A percentile compares a stretch with the other conserved stretches of the same genome.
Conservation (phyloP, 2,329 filamentous ascomycete species). For the Fusarium succisae region DNA sequence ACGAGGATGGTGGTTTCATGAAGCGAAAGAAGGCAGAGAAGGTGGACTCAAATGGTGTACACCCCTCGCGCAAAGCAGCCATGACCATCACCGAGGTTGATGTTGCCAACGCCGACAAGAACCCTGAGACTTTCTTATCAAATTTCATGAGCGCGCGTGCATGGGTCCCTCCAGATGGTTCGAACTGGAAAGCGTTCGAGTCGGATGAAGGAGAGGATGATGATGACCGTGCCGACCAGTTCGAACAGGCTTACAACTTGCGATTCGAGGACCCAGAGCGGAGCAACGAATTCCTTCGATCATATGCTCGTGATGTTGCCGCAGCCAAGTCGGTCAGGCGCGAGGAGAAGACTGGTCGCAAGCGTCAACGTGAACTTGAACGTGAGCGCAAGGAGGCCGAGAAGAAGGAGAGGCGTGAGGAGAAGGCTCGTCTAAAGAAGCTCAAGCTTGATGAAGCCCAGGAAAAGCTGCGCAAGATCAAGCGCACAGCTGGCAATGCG, state of each 20-base stretch:
- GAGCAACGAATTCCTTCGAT: conserved; percentile 86
- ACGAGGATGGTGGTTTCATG: conserved; percentile 73
- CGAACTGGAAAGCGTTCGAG: conserved; percentile 83
- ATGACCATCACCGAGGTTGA: conserved; percentile 67
- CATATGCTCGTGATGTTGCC: conserved; percentile 88
- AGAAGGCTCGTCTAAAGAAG: conserved; percentile 84
- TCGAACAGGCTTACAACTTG: conserved; percentile 93
- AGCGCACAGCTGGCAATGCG: conserved; percentile 83
- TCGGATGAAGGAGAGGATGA: conserved; percentile 89
- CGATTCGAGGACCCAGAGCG: conserved; percentile 92
- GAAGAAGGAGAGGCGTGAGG: conserved; percentile 78
- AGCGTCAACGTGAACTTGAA: conserved; percentile 82
- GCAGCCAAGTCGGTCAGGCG: conserved; percentile 85
- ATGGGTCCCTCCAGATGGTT: conserved; percentile 77
- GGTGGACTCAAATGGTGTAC: conserved; percentile 57
- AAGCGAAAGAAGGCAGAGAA: conserved; percentile 71
- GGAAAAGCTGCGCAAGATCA: conserved; percentile 86
- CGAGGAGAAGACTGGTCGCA: conserved; percentile 80
- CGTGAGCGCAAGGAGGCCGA: conserved; percentile 80
- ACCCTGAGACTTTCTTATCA: conserved; percentile 92
- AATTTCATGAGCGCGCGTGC: conserved; percentile 94
- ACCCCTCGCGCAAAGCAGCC: conserved; percentile 62
- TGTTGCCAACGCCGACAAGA: conserved; percentile 80
- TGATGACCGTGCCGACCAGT: conserved; percentile 79
- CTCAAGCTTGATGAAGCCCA: conserved; percentile 93